These are phyloP conservation scores for Wickerhamomyces pijperi DNA, from an alignment of 805 yeast genomes.

Conservation along the genomic window DNA sequence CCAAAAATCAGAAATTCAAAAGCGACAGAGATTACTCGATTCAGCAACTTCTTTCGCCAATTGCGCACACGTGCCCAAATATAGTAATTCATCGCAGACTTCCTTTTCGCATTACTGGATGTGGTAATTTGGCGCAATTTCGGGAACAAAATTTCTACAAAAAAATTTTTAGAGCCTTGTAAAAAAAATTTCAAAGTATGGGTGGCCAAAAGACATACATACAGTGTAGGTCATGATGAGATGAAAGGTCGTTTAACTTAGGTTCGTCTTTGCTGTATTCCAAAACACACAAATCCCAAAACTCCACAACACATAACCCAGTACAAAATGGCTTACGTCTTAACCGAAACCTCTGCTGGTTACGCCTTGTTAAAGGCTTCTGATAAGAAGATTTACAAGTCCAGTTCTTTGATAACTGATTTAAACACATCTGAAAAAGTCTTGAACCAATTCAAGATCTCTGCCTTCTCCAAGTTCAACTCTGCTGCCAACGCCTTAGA, in stretches of 20 bases:
- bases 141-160: background rate
- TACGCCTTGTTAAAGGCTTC: conserved; percentile 95
- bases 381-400: conserved; percentile 93
- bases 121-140: background rate
- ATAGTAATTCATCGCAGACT: background rate
- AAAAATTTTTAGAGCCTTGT: background rate
- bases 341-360: conserved; percentile 98
- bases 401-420: conserved; percentile 61
- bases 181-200: background rate
- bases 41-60: too few species aligned
- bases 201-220: background rate
- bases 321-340: conserved; percentile 65
- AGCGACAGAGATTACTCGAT: too few species aligned
- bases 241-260: background rate
- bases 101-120: background rate
- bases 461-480: conserved; percentile 88
- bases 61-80: too few species aligned
- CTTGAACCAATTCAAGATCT: conserved; percentile 81
- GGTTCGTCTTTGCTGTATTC: background rate
- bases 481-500: conserved; percentile 95
- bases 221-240: background rate
- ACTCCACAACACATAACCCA: background rate
- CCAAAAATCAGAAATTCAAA: too few species aligned
- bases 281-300: background rate
- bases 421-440: conserved; percentile 77